Evolutionary conservation across 2,329 filamentous ascomycete species (phyloP).

Genomic region (Aureobasidium sp.): DNA sequence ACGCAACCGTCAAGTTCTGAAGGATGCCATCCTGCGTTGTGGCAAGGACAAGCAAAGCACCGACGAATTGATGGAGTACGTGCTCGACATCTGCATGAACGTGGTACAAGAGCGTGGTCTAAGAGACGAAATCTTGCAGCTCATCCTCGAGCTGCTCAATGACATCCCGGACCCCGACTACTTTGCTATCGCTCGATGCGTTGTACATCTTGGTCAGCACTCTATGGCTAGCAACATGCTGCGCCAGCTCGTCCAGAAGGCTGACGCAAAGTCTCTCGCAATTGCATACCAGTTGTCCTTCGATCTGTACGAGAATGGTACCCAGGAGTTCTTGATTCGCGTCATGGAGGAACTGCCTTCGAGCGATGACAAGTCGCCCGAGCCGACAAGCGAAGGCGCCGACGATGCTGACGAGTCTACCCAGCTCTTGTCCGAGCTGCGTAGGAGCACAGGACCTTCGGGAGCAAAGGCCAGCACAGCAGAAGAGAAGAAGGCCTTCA

Average conservation of each 20-base stretch:
- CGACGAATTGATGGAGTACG: slow-evolving; percentile 95
- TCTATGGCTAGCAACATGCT: slow-evolving; percentile 84
- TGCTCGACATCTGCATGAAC: slow-evolving; percentile 92
- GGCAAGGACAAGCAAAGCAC: slow-evolving; percentile 74
- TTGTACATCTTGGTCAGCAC: slow-evolving; percentile 89
- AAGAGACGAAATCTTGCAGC: slow-evolving; percentile 72
- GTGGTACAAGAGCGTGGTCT: slow-evolving; percentile 89
- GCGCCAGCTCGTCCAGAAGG: slow-evolving; percentile 68
- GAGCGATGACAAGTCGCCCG: slow-evolving; percentile 37
- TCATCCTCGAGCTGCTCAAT: slow-evolving; percentile 92
- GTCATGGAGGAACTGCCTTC: slow-evolving; percentile 72
- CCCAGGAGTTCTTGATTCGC: slow-evolving; percentile 89
- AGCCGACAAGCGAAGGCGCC: slow-evolving; percentile 31
- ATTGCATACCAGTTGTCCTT: slow-evolving; percentile 97
- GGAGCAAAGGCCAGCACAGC: slow-evolving; percentile 30
- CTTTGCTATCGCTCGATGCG: slow-evolving; percentile 95
- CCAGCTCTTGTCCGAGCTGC: slow-evolving; percentile 48
- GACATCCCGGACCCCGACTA: slow-evolving; percentile 90
- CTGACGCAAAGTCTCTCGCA: slow-evolving; percentile 68
- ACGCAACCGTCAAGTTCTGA: slow-evolving; percentile 79
- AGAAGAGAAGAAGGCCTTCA: slow-evolving; percentile 47
- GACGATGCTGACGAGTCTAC: slow-evolving; percentile 50
- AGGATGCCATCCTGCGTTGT: slow-evolving; percentile 79
- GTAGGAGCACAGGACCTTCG: slow-evolving; percentile 42
- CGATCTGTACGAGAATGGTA: slow-evolving; percentile 96